Evolutionary conservation across 306 rosid species (phyloP), one percentile per base, ranked within the genome.

Genomic region (Pueraria montana): DNA sequence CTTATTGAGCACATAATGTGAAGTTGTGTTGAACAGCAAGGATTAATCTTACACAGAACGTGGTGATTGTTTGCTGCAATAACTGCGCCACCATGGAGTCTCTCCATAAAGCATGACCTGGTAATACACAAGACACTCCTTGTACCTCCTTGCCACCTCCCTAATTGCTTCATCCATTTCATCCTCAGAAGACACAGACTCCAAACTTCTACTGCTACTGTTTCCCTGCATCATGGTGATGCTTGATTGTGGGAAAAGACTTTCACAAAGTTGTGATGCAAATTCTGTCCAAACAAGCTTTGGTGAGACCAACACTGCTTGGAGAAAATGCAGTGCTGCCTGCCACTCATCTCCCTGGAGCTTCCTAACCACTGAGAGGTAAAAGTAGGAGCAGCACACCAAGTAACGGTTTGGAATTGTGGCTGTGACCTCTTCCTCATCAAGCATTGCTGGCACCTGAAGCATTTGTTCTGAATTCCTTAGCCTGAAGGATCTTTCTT

Each of bases 311-410:
- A 91, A 74, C 17, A 93, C 88, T 12, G 97, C 91, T 83, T 93
- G 97, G 3, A 93, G 89, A 82, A 93, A 91, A 91, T 93, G 94
- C 66, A 91, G 86, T 2, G 94, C 97, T 46, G 92, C 87, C 71
- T 93, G 97, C 94, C 95, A 93, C 81, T 91, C 95, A 63, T 93
- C 95, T 40, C 88, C 86, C 26, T 86, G 95, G 17, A 93, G 89
- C 6, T 79, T 93, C 73, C 91, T 87, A 8, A 93, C 91, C 30
- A 88, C 70, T 0, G 97, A 87, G 72, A 93, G 92, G 72, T 90
- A 93, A 82, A 93, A 91, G 82, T 89, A 93, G 5, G 97, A 91
- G 75, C 94, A 93, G 65, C 95, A 91, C 16, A 91, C 88, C 87
- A 93, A 79, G 42, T 88, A 86, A 56, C 77, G 40, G 80, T 93